Evolutionary conservation across 768 basidiomycete species (phyloP).

Genomic region (Amanita subjunquillea): DNA sequence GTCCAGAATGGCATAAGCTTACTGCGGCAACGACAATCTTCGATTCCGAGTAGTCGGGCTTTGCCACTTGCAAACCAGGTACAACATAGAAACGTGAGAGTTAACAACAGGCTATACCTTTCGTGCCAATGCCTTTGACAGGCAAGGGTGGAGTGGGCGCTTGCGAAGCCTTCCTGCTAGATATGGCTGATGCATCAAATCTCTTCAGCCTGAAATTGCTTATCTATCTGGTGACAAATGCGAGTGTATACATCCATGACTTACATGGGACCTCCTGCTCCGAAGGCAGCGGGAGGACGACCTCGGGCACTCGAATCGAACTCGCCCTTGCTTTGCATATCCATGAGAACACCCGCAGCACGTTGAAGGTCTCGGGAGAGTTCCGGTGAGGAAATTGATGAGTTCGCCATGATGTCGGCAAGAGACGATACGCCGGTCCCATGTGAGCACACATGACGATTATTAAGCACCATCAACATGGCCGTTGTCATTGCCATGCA

Average conservation of each 20-base stretch:
- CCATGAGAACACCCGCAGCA: slow-evolving; percentile 41
- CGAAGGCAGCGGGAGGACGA: slow-evolving; percentile 51
- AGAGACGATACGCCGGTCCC: not conserved
- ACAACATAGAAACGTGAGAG: not conserved
- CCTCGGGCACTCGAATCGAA: slow-evolving; percentile 26
- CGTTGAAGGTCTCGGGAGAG: slow-evolving; percentile 36
- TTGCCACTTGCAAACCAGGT: slow-evolving; percentile 50
- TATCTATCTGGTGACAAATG: not conserved
- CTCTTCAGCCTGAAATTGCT: slow-evolving; percentile 49
- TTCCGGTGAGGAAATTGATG: slow-evolving; percentile 19
- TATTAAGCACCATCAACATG: slow-evolving; percentile 2
- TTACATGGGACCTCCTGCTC: slow-evolving; percentile 70
- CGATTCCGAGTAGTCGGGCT: slow-evolving; percentile 96
- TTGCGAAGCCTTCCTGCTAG: slow-evolving; percentile 61
- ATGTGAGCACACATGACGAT: not conserved
- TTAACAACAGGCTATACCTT: slow-evolving; percentile 39
- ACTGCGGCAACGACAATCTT: slow-evolving; percentile 99
- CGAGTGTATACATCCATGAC: slow-evolving; percentile 10
- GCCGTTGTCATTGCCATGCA: not conserved
- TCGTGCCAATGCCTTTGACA: slow-evolving; percentile 83
- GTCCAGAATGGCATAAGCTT: slow-evolving; percentile 4
- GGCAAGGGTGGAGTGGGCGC: slow-evolving; percentile 73
- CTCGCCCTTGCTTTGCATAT: slow-evolving; percentile 32
- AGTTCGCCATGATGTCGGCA: slow-evolving; percentile 2
- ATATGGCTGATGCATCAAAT: slow-evolving; percentile 67